phyloP scores from a whole-genome alignment of 2,329 filamentous ascomycete species.

The Aspergillus pseudoglaucus region DNA sequence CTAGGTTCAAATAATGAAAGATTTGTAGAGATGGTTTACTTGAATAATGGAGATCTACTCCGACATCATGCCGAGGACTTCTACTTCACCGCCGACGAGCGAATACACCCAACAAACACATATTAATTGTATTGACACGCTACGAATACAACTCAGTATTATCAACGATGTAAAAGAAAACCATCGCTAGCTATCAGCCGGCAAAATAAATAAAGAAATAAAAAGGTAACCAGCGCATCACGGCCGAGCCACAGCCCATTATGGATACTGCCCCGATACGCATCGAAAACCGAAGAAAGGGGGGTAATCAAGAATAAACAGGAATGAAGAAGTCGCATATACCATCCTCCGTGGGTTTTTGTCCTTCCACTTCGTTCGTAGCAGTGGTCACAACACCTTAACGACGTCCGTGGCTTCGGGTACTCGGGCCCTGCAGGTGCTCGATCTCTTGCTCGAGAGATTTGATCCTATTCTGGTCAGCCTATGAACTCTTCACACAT shows the following conservation, averaged over 20 bases:
- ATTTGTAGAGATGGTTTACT: background rate
- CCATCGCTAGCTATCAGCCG: constrained; percentile 38
- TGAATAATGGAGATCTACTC: too few relatives aligned
- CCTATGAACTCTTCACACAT: background rate
- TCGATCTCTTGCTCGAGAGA: constrained; percentile 78
- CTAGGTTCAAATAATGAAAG: background rate
- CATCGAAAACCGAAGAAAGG: constrained; percentile 23
- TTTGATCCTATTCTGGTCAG: constrained; percentile 42
- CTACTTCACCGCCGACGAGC: background rate
- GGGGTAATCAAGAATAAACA: constrained; percentile 27
- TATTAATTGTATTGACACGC: constrained; percentile 36
- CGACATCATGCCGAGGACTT: too few relatives aligned
- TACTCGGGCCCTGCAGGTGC: constrained; percentile 80
- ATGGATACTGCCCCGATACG: constrained; percentile 25
- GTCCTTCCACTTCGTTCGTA: constrained; percentile 19
- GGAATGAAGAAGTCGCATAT: constrained; percentile 21
- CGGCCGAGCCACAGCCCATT: constrained; percentile 8
- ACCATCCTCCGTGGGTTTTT: constrained; percentile 17
- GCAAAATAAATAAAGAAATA: constrained; percentile 29
- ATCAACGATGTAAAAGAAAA: constrained; percentile 33
- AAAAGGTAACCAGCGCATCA: constrained; percentile 23
- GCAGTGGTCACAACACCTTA: constrained; percentile 42
- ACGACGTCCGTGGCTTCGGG: constrained; percentile 87
- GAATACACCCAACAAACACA: constrained; percentile 2
- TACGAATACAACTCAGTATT: constrained; percentile 38